Base-by-base conservation (phyloP, 2,329 filamentous ascomycete genomes). In the Ophiocordyceps camponoti-floridani region DNA sequence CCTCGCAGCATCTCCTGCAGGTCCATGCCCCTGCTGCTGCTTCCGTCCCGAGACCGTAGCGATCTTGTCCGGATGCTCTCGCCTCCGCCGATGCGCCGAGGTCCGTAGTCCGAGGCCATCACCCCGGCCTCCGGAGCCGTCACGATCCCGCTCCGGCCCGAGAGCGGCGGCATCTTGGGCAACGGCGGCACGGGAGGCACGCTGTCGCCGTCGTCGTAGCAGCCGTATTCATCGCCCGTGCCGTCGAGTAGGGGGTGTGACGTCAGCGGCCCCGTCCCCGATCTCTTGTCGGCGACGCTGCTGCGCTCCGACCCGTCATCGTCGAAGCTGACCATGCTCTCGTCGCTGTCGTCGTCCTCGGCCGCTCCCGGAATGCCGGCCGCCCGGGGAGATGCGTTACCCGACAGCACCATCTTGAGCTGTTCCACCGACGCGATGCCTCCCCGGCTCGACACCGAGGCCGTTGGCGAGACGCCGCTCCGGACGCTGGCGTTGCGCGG, bases 301-400 rank as follows among this genome's bases (percentile, higher is more conserved):
- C 76, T 81, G 18, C 75, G 62, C 54, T 84, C 80, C 7, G 78
- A 82, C n/a, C 73, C 73, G 50, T 75, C 70, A 46, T 38, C 35
- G 14, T 84, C 79, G 50, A 79, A 82, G 62, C 78, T 83, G 49
- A 81, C 72, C 67, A 85, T 73, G 58, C 79, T 84, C 45, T 85
- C 81, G 54, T 69, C 77, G 45, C 67, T 72, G 47, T 73, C 74
- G 47, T 73, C 74, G 44, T 71, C 68, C 18, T 67, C 65, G n/a
- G 58, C 57, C 28, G 60, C 63, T 4, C 50, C 51, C 4, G 18
- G 38, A 18, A 54, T 49, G 10, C 60, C 58, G 2, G 62, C 62
- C 13, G 62, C 62, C 40, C 64, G 65, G 10, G 62, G 57, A 4
- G 60, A 55, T 11, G 53, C 51, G 40, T 73, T 69, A 31, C 75